Evolutionary conservation across 2,329 filamentous ascomycete species (phyloP).

Genomic region (Aspergillus proliferans): DNA sequence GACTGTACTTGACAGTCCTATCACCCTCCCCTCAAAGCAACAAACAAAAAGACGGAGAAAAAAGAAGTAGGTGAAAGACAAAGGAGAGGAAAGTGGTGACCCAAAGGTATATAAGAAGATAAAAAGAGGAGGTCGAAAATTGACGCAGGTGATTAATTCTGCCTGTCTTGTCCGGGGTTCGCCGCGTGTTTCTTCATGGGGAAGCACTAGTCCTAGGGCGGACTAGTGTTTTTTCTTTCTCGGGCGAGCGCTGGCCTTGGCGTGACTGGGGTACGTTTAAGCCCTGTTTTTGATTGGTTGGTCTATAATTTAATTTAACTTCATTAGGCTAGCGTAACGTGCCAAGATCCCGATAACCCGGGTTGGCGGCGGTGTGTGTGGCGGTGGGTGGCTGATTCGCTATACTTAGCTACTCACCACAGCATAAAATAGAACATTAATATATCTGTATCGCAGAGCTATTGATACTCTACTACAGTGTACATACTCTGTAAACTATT

Average conservation of each 20-base stretch:
- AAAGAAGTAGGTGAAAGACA: neutral
- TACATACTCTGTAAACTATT: too few relatives aligned
- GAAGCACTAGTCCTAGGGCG: neutral
- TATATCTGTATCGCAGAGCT: too few relatives aligned
- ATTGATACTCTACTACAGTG: too few relatives aligned
- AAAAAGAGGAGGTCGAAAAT: neutral
- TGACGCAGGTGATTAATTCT: too few relatives aligned
- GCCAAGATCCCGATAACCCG: neutral
- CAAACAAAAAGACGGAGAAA: neutral
- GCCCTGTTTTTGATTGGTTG: neutral
- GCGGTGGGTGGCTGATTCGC: neutral
- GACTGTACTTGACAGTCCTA: neutral
- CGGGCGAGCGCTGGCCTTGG: neutral
- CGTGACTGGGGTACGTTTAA: neutral
- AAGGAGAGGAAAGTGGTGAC: neutral
- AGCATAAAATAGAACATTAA: too few relatives aligned
- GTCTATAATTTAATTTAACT: too few relatives aligned
- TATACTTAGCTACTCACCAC: too few relatives aligned
- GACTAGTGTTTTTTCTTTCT: neutral
- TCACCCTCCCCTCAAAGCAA: neutral
- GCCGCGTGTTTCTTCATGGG: neutral
- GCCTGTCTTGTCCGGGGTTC: neutral
- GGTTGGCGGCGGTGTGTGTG: neutral
- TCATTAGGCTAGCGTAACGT: neutral
- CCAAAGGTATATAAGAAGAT: neutral